Evolutionary conservation across 2,329 filamentous ascomycete genomes (phyloP), one percentile per base, ranked within the genome.

Genomic region (Venturia asperata): DNA sequence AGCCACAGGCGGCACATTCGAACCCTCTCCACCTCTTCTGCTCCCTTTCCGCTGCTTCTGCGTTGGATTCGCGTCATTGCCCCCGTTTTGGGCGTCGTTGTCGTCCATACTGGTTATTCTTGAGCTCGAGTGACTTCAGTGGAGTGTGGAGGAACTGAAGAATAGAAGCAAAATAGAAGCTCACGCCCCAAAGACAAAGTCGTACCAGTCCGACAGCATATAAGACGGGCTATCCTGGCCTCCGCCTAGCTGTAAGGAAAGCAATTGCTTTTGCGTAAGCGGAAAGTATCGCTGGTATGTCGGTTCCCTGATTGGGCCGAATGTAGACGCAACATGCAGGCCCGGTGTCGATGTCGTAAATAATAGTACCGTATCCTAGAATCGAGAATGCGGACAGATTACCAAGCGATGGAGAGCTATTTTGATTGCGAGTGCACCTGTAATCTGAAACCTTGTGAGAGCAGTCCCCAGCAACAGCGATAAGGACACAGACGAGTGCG

Each of bases 21-120:
- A 41, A 13, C 42, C 37, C 37, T 58, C 52, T 9, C 64, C 60
- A 34, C 17, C 24, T 21, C 43, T 63, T 61, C 21, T n/a, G 15
- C 60, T 63, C 37, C n/a, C 34, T 30, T n/a, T 30, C 39, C 21
- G 27, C 30, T 24, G 21, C 60, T 41, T 63, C n/a, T 66, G 64
- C 37, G n/a, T 24, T 10, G 37, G 39, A 7, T 64, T 39, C 2
- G 61, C 24, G 5, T 21, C 49, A 19, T 52, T 56, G n/a, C 49
- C 13, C n/a, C 10, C 64, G 41, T 11, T 17, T 9, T 19, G 41
- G 13, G 27, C 55, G 17, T 6, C 56, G 27, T 62, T 47, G 24
- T 37, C 34, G 58, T 62, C 56, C 64, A 65, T 65, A 30, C 15
- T 58, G 52, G 27, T 11, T 7, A n/a, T 58, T 37, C 15, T 37